Conservation (phyloP, 495 filamentous ascomycete genomes). For the Lasiosphaeria miniovina region DNA sequence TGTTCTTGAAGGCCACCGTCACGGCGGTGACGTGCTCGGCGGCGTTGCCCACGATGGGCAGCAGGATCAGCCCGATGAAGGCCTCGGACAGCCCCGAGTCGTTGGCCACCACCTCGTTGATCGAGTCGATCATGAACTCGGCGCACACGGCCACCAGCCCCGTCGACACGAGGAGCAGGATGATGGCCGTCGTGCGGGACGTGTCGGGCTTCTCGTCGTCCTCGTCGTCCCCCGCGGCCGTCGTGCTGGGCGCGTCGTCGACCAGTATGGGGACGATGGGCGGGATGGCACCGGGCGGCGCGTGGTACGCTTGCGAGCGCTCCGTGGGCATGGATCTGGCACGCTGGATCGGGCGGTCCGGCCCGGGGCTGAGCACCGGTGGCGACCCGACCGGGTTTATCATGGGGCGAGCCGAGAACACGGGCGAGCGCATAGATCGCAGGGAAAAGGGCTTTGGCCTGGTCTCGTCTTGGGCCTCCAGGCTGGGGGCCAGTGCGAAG, state of each 20-base stretch:
- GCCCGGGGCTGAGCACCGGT: conserved; percentile 16
- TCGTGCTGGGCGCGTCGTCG: conserved; percentile 3
- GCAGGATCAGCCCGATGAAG: conserved; percentile 79
- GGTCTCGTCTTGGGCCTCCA: conserved; percentile 9
- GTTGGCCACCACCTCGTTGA: conserved; percentile 60
- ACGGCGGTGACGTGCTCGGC: conserved; percentile 87
- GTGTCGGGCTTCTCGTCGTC: conserved; percentile 38
- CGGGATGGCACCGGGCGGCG: conserved; percentile 27
- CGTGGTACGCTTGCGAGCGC: conserved; percentile 29
- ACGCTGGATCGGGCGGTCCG: conserved; percentile 38
- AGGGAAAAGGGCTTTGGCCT: conserved; percentile 42
- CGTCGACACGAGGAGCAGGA: conserved; percentile 73
- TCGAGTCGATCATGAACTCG: conserved; percentile 76
- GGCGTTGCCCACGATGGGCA: conserved; percentile 86
- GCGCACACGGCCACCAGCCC: conserved; percentile 76
- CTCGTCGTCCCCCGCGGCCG: conserved; percentile 18
- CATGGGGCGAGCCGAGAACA: conserved; percentile 43
- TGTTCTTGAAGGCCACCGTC: conserved; percentile 79
- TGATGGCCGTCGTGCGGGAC: conserved; percentile 66
- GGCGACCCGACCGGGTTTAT: conserved; percentile 2
- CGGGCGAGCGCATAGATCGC: conserved; percentile 55
- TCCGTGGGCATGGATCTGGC: conserved; percentile 31
- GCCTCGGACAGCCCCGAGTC: conserved; percentile 60
- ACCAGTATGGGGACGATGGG: conserved; percentile 17
- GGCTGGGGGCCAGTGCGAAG: conserved; percentile 31